Evolutionary conservation across 805 yeast genomes (phyloP).

Genomic region (Metschnikowia arizonensis): DNA sequence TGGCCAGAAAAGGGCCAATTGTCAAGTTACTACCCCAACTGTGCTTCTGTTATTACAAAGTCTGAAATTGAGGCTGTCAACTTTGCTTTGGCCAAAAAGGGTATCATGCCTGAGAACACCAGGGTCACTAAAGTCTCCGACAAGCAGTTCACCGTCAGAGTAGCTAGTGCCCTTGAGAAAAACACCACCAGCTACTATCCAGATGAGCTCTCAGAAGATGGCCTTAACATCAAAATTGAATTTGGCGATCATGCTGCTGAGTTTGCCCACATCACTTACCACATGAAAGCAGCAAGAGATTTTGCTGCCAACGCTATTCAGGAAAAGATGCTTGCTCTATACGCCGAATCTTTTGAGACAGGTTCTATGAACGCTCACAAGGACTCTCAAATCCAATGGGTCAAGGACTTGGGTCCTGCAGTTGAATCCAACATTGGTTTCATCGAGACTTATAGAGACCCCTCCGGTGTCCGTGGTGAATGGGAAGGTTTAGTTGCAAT

Average conservation of each 20-base stretch:
- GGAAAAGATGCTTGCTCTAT: slow-evolving; percentile 57
- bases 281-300: slow-evolving; percentile 53
- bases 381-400: slow-evolving; percentile 82
- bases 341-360: slow-evolving; percentile 66
- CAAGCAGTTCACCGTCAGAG: slow-evolving; percentile 51
- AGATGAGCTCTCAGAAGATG: slow-evolving; percentile 33
- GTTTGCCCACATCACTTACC: slow-evolving; percentile 54
- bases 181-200: slow-evolving; percentile 56
- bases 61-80: slow-evolving; percentile 65
- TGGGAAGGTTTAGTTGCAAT: slow-evolving; percentile 91
- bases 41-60: slow-evolving; percentile 39
- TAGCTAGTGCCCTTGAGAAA: slow-evolving; percentile 58
- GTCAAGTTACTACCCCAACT: slow-evolving; percentile 65
- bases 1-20: slow-evolving; percentile 75
- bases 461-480: slow-evolving; percentile 87
- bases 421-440: slow-evolving; percentile 77
- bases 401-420: slow-evolving; percentile 75
- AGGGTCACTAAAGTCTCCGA: slow-evolving; percentile 57
- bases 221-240: slow-evolving; percentile 44
- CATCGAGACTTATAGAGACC: slow-evolving; percentile 90
- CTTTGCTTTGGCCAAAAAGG: slow-evolving; percentile 55
- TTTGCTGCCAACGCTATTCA: slow-evolving; percentile 74
- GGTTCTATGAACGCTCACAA: slow-evolving; percentile 86
- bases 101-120: slow-evolving; percentile 76
- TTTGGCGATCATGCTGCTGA: slow-evolving; percentile 79